Base-by-base conservation (phyloP, 306 rosid species). In the Phaseolus lunatus region DNA sequence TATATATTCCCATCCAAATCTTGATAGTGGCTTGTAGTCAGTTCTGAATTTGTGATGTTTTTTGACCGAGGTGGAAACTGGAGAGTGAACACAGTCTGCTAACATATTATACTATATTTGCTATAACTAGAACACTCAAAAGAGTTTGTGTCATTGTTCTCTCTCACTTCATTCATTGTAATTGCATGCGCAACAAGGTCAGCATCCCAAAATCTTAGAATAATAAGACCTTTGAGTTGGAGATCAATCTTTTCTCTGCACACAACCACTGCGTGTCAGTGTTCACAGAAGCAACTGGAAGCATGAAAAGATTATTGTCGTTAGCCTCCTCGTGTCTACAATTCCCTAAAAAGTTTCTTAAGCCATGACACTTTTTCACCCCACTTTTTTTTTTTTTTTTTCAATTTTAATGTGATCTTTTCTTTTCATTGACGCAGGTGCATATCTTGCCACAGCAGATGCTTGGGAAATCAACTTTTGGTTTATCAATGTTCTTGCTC, bases 381-480 rank as follows among this genome's bases (percentile, higher is more conserved):
- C 2, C 20, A 5, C 65, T 27, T 26, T 29, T 57, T n/a, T n/a
- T n/a, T 22, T 8, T 12, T 4, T n/a, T 35, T 12, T 58, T 56
- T 9, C n/a, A 7, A 41, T 26, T 53, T 2, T 35, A 33, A 6
- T 66, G 39, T 79, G 43, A 49, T 76, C 3, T 59, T 39, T 52
- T 41, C 39, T 33, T 33, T 18, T 31, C 9, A 15, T 75, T 61
- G 66, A 2, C 74, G 85, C 81, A 96, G 99, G 94, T 96, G 79
- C 99, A 96, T 79, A 88, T 93, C 59, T 82, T 96, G 85, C 99
- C 99, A 41, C 97, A 91, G 48, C 92, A 91, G 78, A 91, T 96
- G 85, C 70, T 96, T 7, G 99, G 99, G 84, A 89, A 84, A 90
- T 96, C 99, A 75, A 96, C 97, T 23, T 96, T 96, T 87, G 93